These are phyloP conservation scores for Podospora comata DNA, from an alignment of 495 filamentous ascomycete species.

Conservation along the genomic window DNA sequence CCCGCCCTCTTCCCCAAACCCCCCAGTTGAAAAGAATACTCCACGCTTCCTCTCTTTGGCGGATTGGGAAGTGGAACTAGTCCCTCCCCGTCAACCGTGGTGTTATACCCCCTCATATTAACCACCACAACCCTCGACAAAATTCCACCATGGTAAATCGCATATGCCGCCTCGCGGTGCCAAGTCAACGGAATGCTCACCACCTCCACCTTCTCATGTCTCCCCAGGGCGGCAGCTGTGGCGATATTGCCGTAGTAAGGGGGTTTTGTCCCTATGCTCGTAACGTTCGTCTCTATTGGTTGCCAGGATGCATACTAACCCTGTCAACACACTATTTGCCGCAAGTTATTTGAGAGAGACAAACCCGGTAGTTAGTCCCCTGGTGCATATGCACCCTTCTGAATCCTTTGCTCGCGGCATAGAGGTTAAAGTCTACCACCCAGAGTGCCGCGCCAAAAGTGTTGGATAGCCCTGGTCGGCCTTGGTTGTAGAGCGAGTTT, in stretches of 20 bases:
- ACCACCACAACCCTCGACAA: conserved; percentile 54
- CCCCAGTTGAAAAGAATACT: conserved; percentile 44
- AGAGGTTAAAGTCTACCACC: conserved; percentile 64
- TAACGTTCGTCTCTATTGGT: conserved; percentile 52
- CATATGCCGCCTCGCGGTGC: conserved; percentile 56
- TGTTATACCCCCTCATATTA: conserved; percentile 61
- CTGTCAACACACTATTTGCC: not conserved
- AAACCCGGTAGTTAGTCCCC: conserved; percentile 57
- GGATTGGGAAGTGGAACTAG: conserved; percentile 23
- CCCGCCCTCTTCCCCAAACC: not conserved
- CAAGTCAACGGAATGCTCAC: conserved; percentile 44
- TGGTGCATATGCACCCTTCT: conserved; percentile 63
- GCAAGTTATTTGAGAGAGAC: not conserved
- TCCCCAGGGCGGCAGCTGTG: conserved; percentile 55
- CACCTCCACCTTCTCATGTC: conserved; percentile 24
- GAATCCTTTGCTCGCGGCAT: conserved; percentile 56
- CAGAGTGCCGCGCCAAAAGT: conserved; percentile 69
- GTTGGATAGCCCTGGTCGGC: conserved; percentile 61
- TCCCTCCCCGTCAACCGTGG: conserved; percentile 46
- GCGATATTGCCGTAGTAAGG: conserved; percentile 66
- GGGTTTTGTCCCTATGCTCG: conserved; percentile 57
- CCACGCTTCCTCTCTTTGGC: conserved; percentile 30
- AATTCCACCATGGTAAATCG: conserved; percentile 45
- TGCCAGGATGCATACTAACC: conserved; percentile 49
- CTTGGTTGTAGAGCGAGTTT: conserved; percentile 64